Percentiles rank a stretch among this genome's conserved stretches.
Evolutionary conservation across 768 basidiomycete species (phyloP).

Genomic region (Mrakia blollopis): DNA sequence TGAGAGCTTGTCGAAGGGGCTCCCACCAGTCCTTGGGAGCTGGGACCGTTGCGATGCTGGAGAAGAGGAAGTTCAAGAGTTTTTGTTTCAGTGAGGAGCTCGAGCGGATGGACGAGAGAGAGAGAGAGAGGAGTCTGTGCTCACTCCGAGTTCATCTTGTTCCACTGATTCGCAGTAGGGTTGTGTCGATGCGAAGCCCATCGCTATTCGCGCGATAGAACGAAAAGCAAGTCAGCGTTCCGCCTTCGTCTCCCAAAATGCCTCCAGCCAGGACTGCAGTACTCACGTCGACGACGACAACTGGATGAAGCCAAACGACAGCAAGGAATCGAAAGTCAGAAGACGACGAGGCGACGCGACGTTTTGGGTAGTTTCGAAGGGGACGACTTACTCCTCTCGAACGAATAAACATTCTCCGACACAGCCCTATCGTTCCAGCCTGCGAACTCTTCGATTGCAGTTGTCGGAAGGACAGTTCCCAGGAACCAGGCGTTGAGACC

Average conservation of each 20-base stretch:
- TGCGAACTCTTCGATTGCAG: constrained; percentile 7
- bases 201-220: constrained; percentile 13
- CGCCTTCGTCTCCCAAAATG: too few relatives aligned
- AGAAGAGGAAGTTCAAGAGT: background rate
- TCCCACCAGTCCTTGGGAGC: constrained; percentile 27
- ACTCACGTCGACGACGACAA: constrained; percentile 25
- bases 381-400: constrained; percentile 20
- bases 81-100: too few relatives aligned
- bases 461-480: constrained; percentile 8
- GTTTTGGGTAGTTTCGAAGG: too few relatives aligned
- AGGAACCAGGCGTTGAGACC: constrained; percentile 31
- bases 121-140: constrained; percentile 1
- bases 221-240: background rate
- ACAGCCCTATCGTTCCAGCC: constrained; percentile 18
- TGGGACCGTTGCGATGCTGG: background rate
- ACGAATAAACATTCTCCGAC: constrained; percentile 20
- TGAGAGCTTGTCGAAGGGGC: constrained; percentile 21
- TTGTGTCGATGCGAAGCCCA: constrained; percentile 33
- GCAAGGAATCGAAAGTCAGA: background rate
- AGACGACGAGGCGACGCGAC: background rate
- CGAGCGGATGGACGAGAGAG: background rate
- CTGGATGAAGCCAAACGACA: background rate
- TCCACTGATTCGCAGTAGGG: constrained; percentile 31
- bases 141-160: constrained; percentile 33
- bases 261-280: background rate